These are phyloP conservation scores for Leersia perrieri DNA, from an alignment of 176 grass and related monocot species.

Conservation along the genomic window DNA sequence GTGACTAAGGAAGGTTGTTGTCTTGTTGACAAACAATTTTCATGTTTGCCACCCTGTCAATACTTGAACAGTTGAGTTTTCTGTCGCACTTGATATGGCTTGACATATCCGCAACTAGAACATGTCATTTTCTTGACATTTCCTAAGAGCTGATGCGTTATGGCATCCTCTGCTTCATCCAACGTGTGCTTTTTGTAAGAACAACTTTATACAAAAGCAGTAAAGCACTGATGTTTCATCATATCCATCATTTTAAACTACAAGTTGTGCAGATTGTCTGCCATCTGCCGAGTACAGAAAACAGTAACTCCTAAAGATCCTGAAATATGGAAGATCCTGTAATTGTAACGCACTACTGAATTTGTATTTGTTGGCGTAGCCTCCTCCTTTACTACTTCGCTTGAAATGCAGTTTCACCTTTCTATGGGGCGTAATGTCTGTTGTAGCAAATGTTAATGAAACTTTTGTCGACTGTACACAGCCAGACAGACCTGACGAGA, in stretches of 20 bases:
- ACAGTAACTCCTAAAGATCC: neutral
- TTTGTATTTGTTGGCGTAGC: neutral
- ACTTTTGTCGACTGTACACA: slow-evolving; percentile 43
- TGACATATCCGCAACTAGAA: slow-evolving; percentile 17
- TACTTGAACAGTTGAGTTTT: slow-evolving; percentile 2
- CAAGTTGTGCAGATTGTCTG: neutral
- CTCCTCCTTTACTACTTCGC: neutral
- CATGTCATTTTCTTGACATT: slow-evolving; percentile 1
- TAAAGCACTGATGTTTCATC: slow-evolving; percentile 7
- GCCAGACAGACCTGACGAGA: slow-evolving; percentile 79
- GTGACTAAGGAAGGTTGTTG: neutral
- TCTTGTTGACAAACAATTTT: neutral
- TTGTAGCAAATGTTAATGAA: slow-evolving; percentile 8
- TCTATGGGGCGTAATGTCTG: neutral
- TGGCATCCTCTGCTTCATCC: neutral
- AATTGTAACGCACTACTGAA: neutral
- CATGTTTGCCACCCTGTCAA: neutral
- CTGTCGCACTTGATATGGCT: slow-evolving; percentile 6
- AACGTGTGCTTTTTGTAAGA: neutral
- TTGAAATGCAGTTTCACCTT: neutral
- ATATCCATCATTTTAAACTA: neutral
- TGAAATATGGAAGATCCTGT: neutral
- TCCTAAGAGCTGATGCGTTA: neutral
- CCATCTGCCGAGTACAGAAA: neutral
- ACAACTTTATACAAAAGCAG: slow-evolving; percentile 11